Percentiles rank a stretch among this genome's conserved stretches.
Evolutionary conservation across 2,329 filamentous ascomycete genomes (phyloP).

Genomic region (Ophiognomonia clavigignenti-juglandacearum): DNA sequence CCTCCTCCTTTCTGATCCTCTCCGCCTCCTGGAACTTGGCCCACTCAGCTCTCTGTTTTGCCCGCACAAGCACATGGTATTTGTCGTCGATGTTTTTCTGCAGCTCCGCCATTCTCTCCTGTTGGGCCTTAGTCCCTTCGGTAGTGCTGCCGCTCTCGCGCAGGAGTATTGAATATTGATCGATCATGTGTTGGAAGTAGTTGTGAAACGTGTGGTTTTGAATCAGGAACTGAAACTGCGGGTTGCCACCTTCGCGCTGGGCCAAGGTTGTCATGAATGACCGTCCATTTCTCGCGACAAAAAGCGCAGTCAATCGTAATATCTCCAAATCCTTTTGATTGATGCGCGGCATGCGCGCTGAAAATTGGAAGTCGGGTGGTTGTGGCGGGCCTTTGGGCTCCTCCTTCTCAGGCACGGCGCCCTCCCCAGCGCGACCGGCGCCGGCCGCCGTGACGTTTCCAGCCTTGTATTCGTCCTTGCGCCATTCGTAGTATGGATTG

Average conservation of each 20-base stretch:
- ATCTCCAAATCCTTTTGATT: constrained; percentile 85
- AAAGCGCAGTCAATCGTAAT: constrained; percentile 75
- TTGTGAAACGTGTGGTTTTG: constrained; percentile 95
- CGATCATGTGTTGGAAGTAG: constrained; percentile 87
- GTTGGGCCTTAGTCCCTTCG: constrained; percentile 61
- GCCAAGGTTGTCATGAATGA: constrained; percentile 86
- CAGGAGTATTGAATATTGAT: constrained; percentile 84
- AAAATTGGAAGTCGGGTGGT: constrained; percentile 86
- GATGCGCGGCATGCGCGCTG: constrained; percentile 94
- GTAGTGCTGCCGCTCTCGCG: constrained; percentile 64
- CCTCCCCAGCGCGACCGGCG: constrained; percentile 67
- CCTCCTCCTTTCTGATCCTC: constrained; percentile 83
- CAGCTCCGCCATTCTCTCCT: constrained; percentile 68
- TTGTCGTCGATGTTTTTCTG: constrained; percentile 73
- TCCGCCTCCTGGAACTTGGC: constrained; percentile 78
- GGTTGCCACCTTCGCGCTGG: constrained; percentile 84
- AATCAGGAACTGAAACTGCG: constrained; percentile 92
- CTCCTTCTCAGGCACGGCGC: constrained; percentile 45
- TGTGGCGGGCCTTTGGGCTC: constrained; percentile 79
- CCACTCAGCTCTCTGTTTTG: constrained; percentile 84
- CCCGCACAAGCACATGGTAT: constrained; percentile 72
- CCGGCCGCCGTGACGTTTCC: constrained; percentile 77
- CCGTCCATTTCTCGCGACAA: constrained; percentile 87
- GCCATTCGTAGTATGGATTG: constrained; percentile 85
- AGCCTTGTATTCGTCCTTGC: constrained; percentile 76